Conservation (phyloP, 148 eudicot genomes). For the Cornus kousa region DNA sequence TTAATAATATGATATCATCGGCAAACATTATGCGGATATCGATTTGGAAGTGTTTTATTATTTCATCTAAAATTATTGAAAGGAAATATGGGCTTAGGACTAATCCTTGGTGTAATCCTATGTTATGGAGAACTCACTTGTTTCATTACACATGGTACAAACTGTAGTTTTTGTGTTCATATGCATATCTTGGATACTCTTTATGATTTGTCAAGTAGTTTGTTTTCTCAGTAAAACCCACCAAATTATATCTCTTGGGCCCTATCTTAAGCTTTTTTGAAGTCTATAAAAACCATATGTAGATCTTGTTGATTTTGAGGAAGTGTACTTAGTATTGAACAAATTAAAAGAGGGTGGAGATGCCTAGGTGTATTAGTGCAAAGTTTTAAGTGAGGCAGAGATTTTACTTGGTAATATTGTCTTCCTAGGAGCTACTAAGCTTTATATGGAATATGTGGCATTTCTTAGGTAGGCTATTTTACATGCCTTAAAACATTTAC, state of each 20-base stretch:
- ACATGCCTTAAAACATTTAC: too few relatives aligned
- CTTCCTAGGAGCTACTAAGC: too few relatives aligned
- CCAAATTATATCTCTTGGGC: slow-evolving; percentile 1
- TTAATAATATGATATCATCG: too few relatives aligned
- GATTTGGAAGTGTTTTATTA: neutral
- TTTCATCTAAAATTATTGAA: neutral
- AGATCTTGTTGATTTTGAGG: neutral
- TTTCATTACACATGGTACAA: neutral
- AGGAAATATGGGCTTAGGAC: slow-evolving; percentile 6
- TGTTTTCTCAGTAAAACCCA: neutral
- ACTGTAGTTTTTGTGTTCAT: neutral
- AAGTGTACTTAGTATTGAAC: too few relatives aligned
- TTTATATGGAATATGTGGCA: too few relatives aligned
- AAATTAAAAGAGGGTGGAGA: too few relatives aligned
- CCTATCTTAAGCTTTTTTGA: slow-evolving; percentile 8
- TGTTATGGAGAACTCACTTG: neutral
- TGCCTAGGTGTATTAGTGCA: too few relatives aligned
- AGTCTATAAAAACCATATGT: slow-evolving; percentile 10
- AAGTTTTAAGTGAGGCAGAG: too few relatives aligned
- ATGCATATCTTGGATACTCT: slow-evolving; percentile 4
- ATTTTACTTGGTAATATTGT: too few relatives aligned
- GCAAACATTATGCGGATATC: too few relatives aligned
- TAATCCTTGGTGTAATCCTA: slow-evolving; percentile 5
- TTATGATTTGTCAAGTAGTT: neutral
- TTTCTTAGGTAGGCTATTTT: too few relatives aligned